A percentile compares a stretch with the other conserved stretches of the same genome.
Evolutionary conservation across 305 asterid species (phyloP).

Genomic region (Fraxinus greggii): DNA sequence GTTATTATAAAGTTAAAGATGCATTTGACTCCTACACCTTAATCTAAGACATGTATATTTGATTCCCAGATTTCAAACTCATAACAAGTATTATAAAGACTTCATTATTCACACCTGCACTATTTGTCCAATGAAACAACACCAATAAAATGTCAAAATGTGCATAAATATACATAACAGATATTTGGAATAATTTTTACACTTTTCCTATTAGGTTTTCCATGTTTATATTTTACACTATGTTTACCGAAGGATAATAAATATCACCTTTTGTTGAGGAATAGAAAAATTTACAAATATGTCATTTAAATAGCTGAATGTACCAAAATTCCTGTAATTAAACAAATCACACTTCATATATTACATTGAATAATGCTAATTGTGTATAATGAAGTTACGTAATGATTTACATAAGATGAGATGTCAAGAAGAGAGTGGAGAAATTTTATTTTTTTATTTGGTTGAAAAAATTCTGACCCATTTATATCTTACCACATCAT

Average conservation of each 20-base stretch:
- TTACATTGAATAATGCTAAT: no score
- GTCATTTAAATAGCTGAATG: not conserved
- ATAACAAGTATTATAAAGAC: not conserved
- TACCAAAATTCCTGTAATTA: not conserved
- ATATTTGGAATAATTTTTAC: not conserved
- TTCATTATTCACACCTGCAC: not conserved
- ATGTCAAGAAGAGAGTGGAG: no score
- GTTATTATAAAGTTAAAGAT: not conserved
- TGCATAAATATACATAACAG: not conserved
- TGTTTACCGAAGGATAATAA: not conserved
- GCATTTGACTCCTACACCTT: not conserved
- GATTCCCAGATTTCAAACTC: not conserved
- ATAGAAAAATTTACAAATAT: not conserved
- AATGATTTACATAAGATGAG: no score
- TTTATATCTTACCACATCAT: no score
- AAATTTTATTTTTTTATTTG: no score
- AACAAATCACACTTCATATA: no score
- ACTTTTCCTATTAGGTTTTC: not conserved
- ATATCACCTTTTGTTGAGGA: not conserved
- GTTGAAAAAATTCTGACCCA: no score
- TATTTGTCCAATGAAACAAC: not conserved
- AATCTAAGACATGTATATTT: not conserved
- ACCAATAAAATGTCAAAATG: not conserved
- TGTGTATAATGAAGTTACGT: no score
- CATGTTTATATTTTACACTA: not conserved